These are phyloP conservation scores for Daldinia vernicosa DNA, from an alignment of 495 filamentous ascomycete genomes.

Conservation along the genomic window DNA sequence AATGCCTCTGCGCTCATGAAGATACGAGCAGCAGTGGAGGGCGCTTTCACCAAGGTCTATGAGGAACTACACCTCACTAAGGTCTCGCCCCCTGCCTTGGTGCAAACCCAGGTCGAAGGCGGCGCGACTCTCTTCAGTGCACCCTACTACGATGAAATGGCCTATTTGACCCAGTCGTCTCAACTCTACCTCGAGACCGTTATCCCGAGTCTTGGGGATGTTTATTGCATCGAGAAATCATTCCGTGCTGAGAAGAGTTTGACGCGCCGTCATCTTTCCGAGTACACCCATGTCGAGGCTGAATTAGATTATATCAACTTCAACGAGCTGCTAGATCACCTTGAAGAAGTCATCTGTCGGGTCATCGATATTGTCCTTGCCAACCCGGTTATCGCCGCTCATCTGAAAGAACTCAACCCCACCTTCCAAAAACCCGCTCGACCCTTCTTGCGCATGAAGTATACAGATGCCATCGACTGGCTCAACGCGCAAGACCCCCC, in stretches of 20 bases:
- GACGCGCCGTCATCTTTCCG: slow-evolving; percentile 91
- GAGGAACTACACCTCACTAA: slow-evolving; percentile 80
- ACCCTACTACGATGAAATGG: slow-evolving; percentile 92
- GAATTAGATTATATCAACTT: slow-evolving; percentile 97
- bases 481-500: slow-evolving; percentile 77
- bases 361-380: slow-evolving; percentile 80
- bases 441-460: slow-evolving; percentile 95
- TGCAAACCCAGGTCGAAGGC: slow-evolving; percentile 99
- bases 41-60: slow-evolving; percentile 84
- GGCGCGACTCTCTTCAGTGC: slow-evolving; percentile 93
- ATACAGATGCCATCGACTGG: slow-evolving; percentile 94
- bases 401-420: slow-evolving; percentile 87
- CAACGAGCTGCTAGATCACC: slow-evolving; percentile 86
- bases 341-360: slow-evolving; percentile 87
- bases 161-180: slow-evolving; percentile 95
- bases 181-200: slow-evolving; percentile 98
- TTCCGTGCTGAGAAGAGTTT: slow-evolving; percentile 98
- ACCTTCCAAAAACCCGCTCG: slow-evolving; percentile 81
- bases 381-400: slow-evolving; percentile 72
- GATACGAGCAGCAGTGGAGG: slow-evolving; percentile 83
- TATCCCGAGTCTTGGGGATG: slow-evolving; percentile 87
- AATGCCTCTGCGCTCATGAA: slow-evolving; percentile 88
- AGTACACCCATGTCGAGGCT: slow-evolving; percentile 97
- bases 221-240: slow-evolving; percentile 97
- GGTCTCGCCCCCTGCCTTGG: slow-evolving; percentile 92